phyloP scores from a whole-genome alignment of 2,329 filamentous ascomycete genomes.

The Fusarium subtropicale region DNA sequence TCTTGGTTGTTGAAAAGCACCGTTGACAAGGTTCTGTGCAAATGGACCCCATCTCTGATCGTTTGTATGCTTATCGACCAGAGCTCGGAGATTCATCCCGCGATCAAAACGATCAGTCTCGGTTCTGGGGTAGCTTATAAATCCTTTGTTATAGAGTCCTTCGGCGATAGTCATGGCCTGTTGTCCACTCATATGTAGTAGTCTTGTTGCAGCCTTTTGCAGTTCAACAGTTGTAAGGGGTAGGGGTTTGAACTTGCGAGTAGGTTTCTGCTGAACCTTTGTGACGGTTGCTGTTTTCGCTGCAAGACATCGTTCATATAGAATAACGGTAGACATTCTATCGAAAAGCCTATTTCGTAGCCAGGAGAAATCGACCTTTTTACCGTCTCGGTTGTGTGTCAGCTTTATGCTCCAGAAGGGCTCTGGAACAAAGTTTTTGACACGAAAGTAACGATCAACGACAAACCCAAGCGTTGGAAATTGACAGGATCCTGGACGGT shows the following conservation, averaged over 20 bases:
- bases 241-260: slow-evolving; percentile 92
- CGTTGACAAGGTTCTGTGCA: slow-evolving; percentile 78
- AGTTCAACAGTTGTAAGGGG: slow-evolving; percentile 96
- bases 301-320: slow-evolving; percentile 86
- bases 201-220: slow-evolving; percentile 92
- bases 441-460: slow-evolving; percentile 93
- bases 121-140: slow-evolving; percentile 96
- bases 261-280: slow-evolving; percentile 90
- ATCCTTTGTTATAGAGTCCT: slow-evolving; percentile 89
- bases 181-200: slow-evolving; percentile 91
- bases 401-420: slow-evolving; percentile 93
- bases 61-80: slow-evolving; percentile 86
- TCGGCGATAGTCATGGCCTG: slow-evolving; percentile 91
- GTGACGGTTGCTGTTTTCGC: slow-evolving; percentile 82
- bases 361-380: slow-evolving; percentile 88
- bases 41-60: slow-evolving; percentile 83
- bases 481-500: slow-evolving; percentile 80
- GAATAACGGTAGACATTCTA: slow-evolving; percentile 79
- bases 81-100: slow-evolving; percentile 82
- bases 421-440: slow-evolving; percentile 93
- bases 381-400: slow-evolving; percentile 79
- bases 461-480: slow-evolving; percentile 98
- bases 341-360: slow-evolving; percentile 86
- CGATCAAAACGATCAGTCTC: slow-evolving; percentile 96
- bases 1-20: slow-evolving; percentile 83